Evolutionary conservation across 1,284 basidiomycete genomes (phyloP).

Genomic region (Microstroma glucosiphilum): DNA sequence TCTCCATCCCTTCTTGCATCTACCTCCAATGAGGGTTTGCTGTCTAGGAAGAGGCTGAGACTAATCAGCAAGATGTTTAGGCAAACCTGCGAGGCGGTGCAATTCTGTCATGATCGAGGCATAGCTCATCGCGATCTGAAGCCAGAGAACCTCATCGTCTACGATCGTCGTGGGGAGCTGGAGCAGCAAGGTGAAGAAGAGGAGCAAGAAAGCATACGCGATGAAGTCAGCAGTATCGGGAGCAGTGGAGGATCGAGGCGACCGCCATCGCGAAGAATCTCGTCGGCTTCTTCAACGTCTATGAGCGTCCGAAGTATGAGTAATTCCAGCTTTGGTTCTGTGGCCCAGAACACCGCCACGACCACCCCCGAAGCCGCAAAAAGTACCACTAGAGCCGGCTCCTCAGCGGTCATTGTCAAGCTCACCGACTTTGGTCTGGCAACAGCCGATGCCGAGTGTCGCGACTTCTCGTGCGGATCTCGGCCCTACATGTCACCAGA

Average conservation of each 20-base stretch:
- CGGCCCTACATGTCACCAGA: conserved; percentile 99
- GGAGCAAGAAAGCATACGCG: conserved; percentile 62
- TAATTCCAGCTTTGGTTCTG: too few relatives aligned
- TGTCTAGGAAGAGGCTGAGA: conserved; percentile 77
- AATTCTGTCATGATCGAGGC: conserved; percentile 84
- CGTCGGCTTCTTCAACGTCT: not conserved
- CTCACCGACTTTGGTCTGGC: conserved; percentile 94
- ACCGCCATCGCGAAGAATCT: conserved; percentile 39
- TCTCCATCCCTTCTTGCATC: conserved; percentile 81
- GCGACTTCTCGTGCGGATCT: conserved; percentile 96
- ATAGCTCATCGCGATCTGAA: conserved; percentile 97
- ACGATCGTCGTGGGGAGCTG: conserved; percentile 28
- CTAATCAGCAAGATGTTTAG: conserved; percentile 94
- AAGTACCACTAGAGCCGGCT: not conserved
- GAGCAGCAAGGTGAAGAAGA: conserved; percentile 12
- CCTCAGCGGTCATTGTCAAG: conserved; percentile 63
- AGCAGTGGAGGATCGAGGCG: conserved; percentile 62
- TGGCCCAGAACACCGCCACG: not conserved
- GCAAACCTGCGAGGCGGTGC: conserved; percentile 96
- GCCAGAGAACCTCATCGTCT: conserved; percentile 60
- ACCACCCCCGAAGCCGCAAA: not conserved
- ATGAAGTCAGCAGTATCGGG: conserved; percentile 55
- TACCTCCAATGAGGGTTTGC: conserved; percentile 68
- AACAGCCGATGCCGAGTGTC: conserved; percentile 76
- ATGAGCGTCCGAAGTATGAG: too few relatives aligned